These are phyloP conservation scores for Tuber calosporum DNA, from an alignment of 495 filamentous ascomycete genomes.

Conservation along the genomic window DNA sequence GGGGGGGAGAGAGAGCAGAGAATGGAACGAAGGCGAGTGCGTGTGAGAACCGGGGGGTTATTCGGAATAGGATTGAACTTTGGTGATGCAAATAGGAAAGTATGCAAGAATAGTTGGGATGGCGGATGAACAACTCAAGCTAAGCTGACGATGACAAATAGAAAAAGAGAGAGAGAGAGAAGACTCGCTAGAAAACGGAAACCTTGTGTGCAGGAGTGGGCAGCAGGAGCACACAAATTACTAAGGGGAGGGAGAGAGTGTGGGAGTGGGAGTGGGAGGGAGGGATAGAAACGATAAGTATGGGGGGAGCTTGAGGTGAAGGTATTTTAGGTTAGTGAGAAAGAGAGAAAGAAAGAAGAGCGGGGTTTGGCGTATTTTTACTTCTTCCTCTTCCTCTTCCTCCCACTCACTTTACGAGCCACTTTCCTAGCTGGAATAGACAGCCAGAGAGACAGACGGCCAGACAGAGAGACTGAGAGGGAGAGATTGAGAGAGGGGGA, in stretches of 20 bases:
- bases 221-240: neutral
- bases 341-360: neutral
- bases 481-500: slow-evolving; percentile 9
- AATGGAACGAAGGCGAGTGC: neutral
- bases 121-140: neutral
- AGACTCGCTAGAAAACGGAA: neutral
- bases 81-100: neutral
- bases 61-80: neutral
- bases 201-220: neutral
- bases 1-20: neutral
- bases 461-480: neutral
- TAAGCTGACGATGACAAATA: slow-evolving; percentile 2
- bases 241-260: neutral
- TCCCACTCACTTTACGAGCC: neutral
- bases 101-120: neutral
- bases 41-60: neutral
- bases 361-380: neutral
- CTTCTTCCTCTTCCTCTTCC: slow-evolving; percentile 3
- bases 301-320: neutral
- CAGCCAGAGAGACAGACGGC: neutral
- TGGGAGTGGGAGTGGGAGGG: no score
- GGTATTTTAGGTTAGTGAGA: neutral
- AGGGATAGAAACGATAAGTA: neutral
- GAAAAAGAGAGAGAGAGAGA: neutral
- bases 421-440: neutral